Base-by-base conservation (phyloP, 441 rosid species). In the Omphalea diandra region DNA sequence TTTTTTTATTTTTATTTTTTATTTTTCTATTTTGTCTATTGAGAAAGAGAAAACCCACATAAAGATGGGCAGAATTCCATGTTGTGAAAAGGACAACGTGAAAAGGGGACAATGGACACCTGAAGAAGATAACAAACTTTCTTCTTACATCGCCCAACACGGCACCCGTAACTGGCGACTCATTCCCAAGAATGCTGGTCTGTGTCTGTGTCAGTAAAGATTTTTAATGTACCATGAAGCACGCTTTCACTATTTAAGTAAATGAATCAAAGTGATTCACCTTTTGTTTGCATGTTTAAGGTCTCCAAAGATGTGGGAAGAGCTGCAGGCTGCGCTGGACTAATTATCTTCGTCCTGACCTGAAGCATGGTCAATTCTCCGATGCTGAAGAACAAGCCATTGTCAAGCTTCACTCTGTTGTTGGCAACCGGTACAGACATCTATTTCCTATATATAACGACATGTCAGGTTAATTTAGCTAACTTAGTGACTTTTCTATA, bases 141-240 rank as follows among this genome's bases (percentile, higher is more conserved):
- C 98, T 68, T 90, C 99, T 46, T 92, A 92, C 75, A 88, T 94
- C 53, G 88, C 97, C 75, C 98, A 92, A 77, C 98, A 92, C 11
- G 98, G 98, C 56, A 92, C 97, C 76, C 86, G 99, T 27, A 94
- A 90, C 83, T 94, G 98, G 96, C 94, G 96, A 29, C 96, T 94
- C 81, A 90, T 92, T 65, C 99, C 99, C 68, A 90, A 94, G 78
- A 94, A 90, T 52, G 98, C 94, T 11, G 97, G 98, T 91, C 73
- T 20, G 71, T 69, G 41, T 36, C 7, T n/a, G 27, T 18, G n/a
- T n/a, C n/a, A n/a, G n/a, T n/a, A n/a, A n/a, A n/a, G n/a, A n/a
- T n/a, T n/a, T n/a, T n/a, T n/a, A n/a, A n/a, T n/a, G n/a, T n/a
- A n/a, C n/a, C n/a, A n/a, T n/a, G n/a, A n/a, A n/a, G n/a, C n/a